Conservation (phyloP, 768 basidiomycete species). For the Suillus subaureus region DNA sequence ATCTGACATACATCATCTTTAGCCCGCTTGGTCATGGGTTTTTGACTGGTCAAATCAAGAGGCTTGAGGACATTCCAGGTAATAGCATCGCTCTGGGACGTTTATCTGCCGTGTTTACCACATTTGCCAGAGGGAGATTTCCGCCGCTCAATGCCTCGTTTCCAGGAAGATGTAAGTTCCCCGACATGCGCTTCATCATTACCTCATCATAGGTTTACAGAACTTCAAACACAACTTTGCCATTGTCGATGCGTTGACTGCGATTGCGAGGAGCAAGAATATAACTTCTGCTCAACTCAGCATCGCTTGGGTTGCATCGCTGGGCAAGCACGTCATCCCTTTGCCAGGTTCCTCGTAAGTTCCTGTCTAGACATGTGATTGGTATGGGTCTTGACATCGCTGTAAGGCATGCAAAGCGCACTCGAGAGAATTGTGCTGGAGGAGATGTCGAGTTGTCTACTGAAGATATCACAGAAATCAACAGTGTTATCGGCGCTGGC, state of each 20-base stretch:
- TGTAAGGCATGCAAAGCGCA: slow-evolving; percentile 41
- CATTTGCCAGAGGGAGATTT: slow-evolving; percentile 39
- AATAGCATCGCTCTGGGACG: not conserved
- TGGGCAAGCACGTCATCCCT: slow-evolving; percentile 48
- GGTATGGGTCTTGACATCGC: not conserved
- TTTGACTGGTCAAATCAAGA: slow-evolving; percentile 52
- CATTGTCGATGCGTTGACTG: slow-evolving; percentile 43
- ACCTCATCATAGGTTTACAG: slow-evolving; percentile 17
- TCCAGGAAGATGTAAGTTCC: slow-evolving; percentile 43
- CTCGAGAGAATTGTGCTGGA: slow-evolving; percentile 48
- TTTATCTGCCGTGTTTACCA: not conserved
- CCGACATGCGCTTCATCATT: slow-evolving; percentile 10
- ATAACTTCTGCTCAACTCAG: slow-evolving; percentile 46
- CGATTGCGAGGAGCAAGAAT: slow-evolving; percentile 43
- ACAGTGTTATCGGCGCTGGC: slow-evolving; percentile 35
- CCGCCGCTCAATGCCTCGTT: slow-evolving; percentile 41
- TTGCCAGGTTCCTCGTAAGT: slow-evolving; percentile 52
- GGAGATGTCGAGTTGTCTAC: slow-evolving; percentile 43
- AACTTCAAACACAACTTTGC: slow-evolving; percentile 45
- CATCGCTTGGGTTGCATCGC: slow-evolving; percentile 45
- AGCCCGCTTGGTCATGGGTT: slow-evolving; percentile 59
- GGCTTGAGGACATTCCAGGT: slow-evolving; percentile 36
- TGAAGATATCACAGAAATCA: slow-evolving; percentile 44
- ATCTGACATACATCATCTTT: slow-evolving; percentile 10
- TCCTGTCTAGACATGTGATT: not conserved